Evolutionary conservation across 2,329 filamentous ascomycete genomes (phyloP).

Genomic region (Magnaporthiopsis poae): DNA sequence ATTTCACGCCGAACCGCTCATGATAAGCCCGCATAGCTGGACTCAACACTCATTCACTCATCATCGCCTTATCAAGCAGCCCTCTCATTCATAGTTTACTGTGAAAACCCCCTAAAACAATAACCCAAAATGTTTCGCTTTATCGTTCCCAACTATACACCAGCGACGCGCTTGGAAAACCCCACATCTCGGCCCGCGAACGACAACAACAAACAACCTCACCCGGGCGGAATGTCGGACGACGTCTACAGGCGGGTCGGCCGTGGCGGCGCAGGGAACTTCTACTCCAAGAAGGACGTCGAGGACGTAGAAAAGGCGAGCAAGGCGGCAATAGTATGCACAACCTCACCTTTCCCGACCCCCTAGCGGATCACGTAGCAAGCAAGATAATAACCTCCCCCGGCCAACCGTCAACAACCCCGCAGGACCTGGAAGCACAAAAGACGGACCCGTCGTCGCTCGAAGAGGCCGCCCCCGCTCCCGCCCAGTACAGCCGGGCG

Average conservation of each 20-base stretch:
- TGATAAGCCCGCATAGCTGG: neutral
- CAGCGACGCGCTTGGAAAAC: too few species aligned
- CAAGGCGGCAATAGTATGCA: neutral
- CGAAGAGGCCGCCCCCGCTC: slow-evolving; percentile 10
- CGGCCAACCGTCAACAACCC: too few species aligned
- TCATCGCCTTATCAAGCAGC: neutral
- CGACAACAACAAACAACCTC: too few species aligned
- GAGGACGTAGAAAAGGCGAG: slow-evolving; percentile 28
- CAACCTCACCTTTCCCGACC: neutral
- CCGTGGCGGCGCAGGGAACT: slow-evolving; percentile 57
- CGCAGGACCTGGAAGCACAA: slow-evolving; percentile 29
- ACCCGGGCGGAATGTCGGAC: slow-evolving; percentile 19
- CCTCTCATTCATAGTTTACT: too few species aligned
- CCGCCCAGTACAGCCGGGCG: slow-evolving; percentile 26
- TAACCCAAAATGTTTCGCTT: neutral
- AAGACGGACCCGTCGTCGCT: slow-evolving; percentile 17
- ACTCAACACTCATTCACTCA: neutral
- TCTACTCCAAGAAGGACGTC: slow-evolving; percentile 41
- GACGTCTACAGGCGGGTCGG: slow-evolving; percentile 42
- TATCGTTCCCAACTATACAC: neutral
- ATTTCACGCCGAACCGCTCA: neutral
- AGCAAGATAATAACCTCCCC: neutral
- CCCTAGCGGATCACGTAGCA: neutral
- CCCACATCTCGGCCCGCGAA: too few species aligned
- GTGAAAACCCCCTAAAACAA: too few species aligned